phyloP scores from a whole-genome alignment of 805 yeast species.

The Pichia phayaonensis region DNA sequence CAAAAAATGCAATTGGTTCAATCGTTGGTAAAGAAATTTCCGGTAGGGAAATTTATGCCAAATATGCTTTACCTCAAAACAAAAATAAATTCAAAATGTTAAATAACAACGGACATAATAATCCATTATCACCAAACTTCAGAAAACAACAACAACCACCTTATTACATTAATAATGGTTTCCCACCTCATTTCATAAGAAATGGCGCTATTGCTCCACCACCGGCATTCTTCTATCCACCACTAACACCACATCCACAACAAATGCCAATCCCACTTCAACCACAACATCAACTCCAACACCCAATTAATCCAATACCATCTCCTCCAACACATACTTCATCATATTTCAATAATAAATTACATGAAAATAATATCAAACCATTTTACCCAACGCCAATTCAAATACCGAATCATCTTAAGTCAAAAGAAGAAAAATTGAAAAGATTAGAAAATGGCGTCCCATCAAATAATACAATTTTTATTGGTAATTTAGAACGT shows the following conservation, averaged over 20 bases:
- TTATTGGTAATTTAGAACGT: constrained; percentile 53
- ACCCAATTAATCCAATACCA: not conserved
- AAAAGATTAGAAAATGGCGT: constrained; percentile 38
- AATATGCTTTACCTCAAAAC: constrained; percentile 41
- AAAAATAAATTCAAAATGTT: constrained; percentile 8
- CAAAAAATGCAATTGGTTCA: constrained; percentile 50
- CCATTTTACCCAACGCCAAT: constrained; percentile 6
- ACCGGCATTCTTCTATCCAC: not conserved
- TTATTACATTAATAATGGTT: not conserved
- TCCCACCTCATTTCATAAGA: not conserved
- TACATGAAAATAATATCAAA: constrained; percentile 1
- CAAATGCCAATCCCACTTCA: not conserved
- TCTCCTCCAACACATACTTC: constrained; percentile 3
- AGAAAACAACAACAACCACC: not conserved
- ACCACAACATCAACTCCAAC: not conserved
- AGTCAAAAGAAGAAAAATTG: constrained; percentile 24
- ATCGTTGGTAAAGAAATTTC: constrained; percentile 25
- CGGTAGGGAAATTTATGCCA: constrained; percentile 39
- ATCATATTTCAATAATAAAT: constrained; percentile 1
- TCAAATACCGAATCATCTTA: constrained; percentile 4
- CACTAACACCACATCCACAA: not conserved
- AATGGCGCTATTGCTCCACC: not conserved
- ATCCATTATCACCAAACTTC: not conserved
- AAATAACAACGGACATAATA: constrained; percentile 2
- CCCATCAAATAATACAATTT: constrained; percentile 51